Evolutionary conservation across 345 rosid species (phyloP).

Genomic region (Eucalyptus tenuipes): DNA sequence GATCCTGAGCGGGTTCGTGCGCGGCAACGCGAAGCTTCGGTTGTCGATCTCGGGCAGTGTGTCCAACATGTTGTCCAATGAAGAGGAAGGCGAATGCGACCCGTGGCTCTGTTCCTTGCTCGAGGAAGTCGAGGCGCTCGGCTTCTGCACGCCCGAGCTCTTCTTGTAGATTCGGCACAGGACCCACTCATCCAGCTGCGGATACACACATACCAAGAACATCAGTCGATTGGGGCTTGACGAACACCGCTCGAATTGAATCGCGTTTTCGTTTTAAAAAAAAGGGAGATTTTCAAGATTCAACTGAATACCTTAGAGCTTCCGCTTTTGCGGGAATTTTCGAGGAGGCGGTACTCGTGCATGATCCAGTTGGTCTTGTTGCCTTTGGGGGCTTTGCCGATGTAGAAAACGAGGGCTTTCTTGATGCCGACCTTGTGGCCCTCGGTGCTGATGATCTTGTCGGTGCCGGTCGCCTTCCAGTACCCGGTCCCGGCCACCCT

Average conservation of each 20-base stretch:
- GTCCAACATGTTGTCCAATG: constrained; percentile 68
- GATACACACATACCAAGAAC: neutral
- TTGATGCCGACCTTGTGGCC: constrained; percentile 85
- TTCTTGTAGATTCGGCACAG: constrained; percentile 87
- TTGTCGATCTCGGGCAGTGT: constrained; percentile 56
- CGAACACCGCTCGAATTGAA: neutral
- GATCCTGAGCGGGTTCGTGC: constrained; percentile 33
- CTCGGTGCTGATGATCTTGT: constrained; percentile 54
- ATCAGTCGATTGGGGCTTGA: neutral
- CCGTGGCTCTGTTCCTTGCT: constrained; percentile 61
- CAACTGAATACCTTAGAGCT: constrained; percentile 42
- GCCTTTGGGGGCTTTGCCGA: constrained; percentile 95
- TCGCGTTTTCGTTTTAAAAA: neutral
- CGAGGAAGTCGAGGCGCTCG: constrained; percentile 11
- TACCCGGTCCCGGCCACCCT: constrained; percentile 92
- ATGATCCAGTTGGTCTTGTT: constrained; percentile 97
- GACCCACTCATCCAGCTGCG: constrained; percentile 94
- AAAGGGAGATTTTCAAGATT: neutral
- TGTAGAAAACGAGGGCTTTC: constrained; percentile 83
- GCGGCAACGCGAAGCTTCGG: constrained; percentile 30
- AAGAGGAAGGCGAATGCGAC: constrained; percentile 60
- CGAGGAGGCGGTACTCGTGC: constrained; percentile 91
- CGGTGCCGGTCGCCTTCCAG: constrained; percentile 99
- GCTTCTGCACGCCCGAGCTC: constrained; percentile 46
- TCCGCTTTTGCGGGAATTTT: constrained; percentile 37